These are phyloP conservation scores for Pseudonectria foliicola DNA, from an alignment of 2,329 filamentous ascomycete genomes.

Conservation along the genomic window DNA sequence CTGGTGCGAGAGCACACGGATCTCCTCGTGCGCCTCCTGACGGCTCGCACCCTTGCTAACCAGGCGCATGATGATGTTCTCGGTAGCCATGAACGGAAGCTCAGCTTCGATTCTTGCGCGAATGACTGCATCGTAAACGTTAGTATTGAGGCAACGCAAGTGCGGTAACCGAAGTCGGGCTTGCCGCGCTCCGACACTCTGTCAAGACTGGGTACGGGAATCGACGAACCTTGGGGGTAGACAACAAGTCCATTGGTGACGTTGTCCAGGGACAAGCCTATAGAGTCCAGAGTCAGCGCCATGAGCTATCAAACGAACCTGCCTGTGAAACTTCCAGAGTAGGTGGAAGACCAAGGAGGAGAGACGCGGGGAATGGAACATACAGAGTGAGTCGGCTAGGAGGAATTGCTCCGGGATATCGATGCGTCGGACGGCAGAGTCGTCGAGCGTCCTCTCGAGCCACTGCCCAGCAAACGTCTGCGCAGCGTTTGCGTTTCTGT, in stretches of 20 bases:
- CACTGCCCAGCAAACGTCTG: constrained; percentile 7
- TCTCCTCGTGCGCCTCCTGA: constrained; percentile 16
- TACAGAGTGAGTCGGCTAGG: constrained; percentile 10
- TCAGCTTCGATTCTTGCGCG: constrained; percentile 7
- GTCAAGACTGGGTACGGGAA: background rate
- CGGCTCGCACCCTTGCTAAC: constrained; percentile 9
- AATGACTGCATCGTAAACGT: constrained; percentile 1
- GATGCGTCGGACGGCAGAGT: constrained; percentile 3
- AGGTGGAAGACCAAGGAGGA: no score
- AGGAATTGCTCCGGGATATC: constrained; percentile 14
- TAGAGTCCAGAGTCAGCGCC: background rate
- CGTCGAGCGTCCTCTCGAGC: constrained; percentile 11
- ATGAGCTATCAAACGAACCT: no score
- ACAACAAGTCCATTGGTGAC: constrained; percentile 15
- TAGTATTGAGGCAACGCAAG: no score
- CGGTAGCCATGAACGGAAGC: constrained; percentile 13
- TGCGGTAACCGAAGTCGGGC: no score
- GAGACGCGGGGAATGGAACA: background rate
- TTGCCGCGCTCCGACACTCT: no score
- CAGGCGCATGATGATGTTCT: constrained; percentile 15
- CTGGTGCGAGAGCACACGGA: constrained; percentile 14
- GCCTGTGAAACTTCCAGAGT: no score
- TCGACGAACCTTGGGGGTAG: constrained; percentile 6
- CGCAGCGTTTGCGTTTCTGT: constrained; percentile 6
- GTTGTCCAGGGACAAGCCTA: constrained; percentile 9